Conservation (phyloP, 1,139 yeast species). For the Yamadazyma oceani region DNA sequence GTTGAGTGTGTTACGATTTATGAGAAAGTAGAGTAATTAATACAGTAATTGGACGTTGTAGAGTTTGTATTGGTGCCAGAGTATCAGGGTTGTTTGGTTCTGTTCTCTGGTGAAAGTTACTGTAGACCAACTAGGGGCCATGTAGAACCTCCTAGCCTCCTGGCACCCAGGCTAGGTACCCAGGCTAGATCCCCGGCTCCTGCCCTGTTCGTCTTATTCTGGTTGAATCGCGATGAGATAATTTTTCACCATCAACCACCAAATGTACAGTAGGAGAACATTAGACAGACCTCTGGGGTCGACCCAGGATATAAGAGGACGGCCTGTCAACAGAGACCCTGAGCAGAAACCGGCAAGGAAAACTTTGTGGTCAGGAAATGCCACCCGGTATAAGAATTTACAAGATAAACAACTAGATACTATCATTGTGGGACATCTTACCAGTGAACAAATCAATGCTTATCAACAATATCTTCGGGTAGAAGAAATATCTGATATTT, state of each 20-base stretch:
- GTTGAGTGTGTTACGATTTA: constrained; percentile 65
- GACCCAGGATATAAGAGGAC: constrained; percentile 6
- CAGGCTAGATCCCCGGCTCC: no score
- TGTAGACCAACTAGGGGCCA: no score
- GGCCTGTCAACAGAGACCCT: neutral
- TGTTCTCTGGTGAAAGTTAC: no score
- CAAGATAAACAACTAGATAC: constrained; percentile 38
- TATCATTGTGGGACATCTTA: constrained; percentile 53
- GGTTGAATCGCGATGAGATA: constrained; percentile 1
- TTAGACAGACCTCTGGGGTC: constrained; percentile 3
- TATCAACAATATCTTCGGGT: constrained; percentile 74
- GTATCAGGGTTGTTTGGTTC: no score
- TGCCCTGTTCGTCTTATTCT: no score
- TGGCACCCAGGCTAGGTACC: no score
- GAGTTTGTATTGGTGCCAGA: no score
- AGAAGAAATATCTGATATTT: constrained; percentile 62
- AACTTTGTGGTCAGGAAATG: constrained; percentile 48
- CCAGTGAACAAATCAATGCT: constrained; percentile 85
- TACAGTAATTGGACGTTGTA: neutral
- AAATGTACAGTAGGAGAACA: constrained; percentile 12
- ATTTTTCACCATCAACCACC: neutral
- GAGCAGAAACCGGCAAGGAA: constrained; percentile 5
- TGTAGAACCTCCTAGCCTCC: no score
- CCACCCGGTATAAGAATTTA: constrained; percentile 31
- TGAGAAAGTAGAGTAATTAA: constrained; percentile 6